phyloP scores from a whole-genome alignment of 257 asterid species.

The Avicennia marina region DNA sequence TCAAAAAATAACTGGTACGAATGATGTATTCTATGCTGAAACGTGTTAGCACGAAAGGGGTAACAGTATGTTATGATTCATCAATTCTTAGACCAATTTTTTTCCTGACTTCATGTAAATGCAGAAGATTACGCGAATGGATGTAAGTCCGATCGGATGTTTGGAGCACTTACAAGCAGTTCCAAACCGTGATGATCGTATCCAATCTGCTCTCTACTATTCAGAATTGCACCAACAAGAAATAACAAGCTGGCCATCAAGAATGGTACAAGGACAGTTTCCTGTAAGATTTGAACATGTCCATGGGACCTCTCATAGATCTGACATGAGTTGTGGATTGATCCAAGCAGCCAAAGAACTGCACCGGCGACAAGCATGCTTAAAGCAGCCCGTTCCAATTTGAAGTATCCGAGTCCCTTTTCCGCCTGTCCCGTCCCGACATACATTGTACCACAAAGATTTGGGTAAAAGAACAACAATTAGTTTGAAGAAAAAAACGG shows the following conservation, averaged over 20 bases:
- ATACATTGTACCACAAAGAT: too few species aligned
- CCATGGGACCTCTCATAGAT: slow-evolving; percentile 84
- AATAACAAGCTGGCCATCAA: slow-evolving; percentile 63
- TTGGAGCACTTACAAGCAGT: slow-evolving; percentile 49
- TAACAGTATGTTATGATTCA: too few species aligned
- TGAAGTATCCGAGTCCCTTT: slow-evolving; percentile 31
- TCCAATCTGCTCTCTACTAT: slow-evolving; percentile 38
- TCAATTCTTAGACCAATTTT: background rate
- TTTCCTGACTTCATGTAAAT: background rate
- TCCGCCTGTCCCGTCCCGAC: slow-evolving; percentile 64
- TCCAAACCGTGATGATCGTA: slow-evolving; percentile 45
- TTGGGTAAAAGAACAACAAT: too few species aligned
- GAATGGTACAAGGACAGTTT: slow-evolving; percentile 66
- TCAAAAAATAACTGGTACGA: too few species aligned
- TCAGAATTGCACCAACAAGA: slow-evolving; percentile 57
- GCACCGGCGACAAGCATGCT: slow-evolving; percentile 73
- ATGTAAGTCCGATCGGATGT: too few species aligned
- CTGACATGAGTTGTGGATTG: slow-evolving; percentile 80
- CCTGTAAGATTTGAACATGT: slow-evolving; percentile 74
- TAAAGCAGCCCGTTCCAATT: slow-evolving; percentile 50
- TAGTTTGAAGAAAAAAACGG: too few species aligned
- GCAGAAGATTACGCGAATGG: too few species aligned
- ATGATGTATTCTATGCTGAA: too few species aligned
- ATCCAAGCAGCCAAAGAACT: slow-evolving; percentile 73
- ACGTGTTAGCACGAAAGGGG: too few species aligned